Conservation (phyloP, 2,329 filamentous ascomycete species). For the Sphaerostilbella broomeana region DNA sequence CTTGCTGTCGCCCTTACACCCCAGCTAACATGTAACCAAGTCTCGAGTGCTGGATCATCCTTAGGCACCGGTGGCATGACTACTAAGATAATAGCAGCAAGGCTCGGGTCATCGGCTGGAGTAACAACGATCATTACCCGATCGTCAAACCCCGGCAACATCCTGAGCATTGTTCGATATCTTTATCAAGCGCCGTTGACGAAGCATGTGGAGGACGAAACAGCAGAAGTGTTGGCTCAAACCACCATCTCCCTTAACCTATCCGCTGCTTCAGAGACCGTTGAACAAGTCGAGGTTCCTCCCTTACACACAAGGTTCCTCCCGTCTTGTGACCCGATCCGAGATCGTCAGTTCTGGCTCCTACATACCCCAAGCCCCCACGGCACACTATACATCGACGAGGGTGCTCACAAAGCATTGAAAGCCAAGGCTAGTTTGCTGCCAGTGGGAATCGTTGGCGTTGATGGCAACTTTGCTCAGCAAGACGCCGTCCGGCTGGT, state of each 20-base stretch:
- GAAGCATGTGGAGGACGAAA: slow-evolving; percentile 22
- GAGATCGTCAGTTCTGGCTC: slow-evolving; percentile 95
- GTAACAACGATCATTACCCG: slow-evolving; percentile 94
- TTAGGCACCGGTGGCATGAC: slow-evolving; percentile 95
- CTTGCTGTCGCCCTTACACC: background rate
- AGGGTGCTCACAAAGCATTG: slow-evolving; percentile 77
- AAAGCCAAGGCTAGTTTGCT: slow-evolving; percentile 79
- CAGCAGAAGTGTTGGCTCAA: slow-evolving; percentile 31
- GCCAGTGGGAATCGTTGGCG: slow-evolving; percentile 82
- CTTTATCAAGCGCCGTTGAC: slow-evolving; percentile 20
- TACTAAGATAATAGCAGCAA: slow-evolving; percentile 92
- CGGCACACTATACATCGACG: slow-evolving; percentile 86
- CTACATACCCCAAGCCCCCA: slow-evolving; percentile 86
- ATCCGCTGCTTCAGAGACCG: slow-evolving; percentile 18
- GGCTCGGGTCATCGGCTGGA: slow-evolving; percentile 85
- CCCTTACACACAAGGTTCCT: slow-evolving; percentile 87
- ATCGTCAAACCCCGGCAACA: slow-evolving; percentile 89
- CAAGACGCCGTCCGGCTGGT: slow-evolving; percentile 87
- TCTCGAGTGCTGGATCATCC: slow-evolving; percentile 81
- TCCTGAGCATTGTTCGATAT: slow-evolving; percentile 77
- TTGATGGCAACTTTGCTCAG: slow-evolving; percentile 82
- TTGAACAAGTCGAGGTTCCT: slow-evolving; percentile 25
- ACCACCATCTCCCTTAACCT: slow-evolving; percentile 39
- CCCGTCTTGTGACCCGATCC: slow-evolving; percentile 74
- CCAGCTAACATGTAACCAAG: slow-evolving; percentile 33